Percentiles rank a stretch among this genome's conserved stretches.
These are phyloP conservation scores for Acanthamoeba culbertsoni DNA, from an alignment of 208 protist genomes.

Conservation along the genomic window DNA sequence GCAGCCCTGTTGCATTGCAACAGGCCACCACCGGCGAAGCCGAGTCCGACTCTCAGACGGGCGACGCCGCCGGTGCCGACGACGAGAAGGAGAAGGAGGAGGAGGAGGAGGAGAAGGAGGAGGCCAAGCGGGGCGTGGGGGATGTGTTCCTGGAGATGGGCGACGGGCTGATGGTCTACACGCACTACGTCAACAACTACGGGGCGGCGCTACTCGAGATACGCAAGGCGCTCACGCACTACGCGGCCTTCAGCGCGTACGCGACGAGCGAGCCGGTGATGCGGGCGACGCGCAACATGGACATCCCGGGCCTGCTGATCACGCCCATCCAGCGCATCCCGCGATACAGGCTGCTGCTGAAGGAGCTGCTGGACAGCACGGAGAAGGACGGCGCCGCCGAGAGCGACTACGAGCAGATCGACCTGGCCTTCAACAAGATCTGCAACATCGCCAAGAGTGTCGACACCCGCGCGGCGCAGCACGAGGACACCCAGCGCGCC, in stretches of 20 bases:
- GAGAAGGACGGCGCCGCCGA: background rate
- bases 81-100: background rate
- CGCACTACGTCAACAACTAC: slow-evolving; percentile 54
- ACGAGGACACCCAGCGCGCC: slow-evolving; percentile 20
- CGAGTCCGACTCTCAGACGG: background rate
- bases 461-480: background rate
- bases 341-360: slow-evolving; percentile 18
- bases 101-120: background rate
- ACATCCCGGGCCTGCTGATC: slow-evolving; percentile 18
- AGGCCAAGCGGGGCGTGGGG: background rate
- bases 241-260: background rate
- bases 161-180: slow-evolving; percentile 50
- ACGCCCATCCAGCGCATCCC: slow-evolving; percentile 54
- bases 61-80: background rate
- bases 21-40: background rate
- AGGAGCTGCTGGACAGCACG: slow-evolving; percentile 38
- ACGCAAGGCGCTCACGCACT: background rate
- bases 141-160: slow-evolving; percentile 54
- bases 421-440: slow-evolving; percentile 47
- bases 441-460: slow-evolving; percentile 46
- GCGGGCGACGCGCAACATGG: background rate
- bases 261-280: slow-evolving; percentile 4
- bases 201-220: background rate
- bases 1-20: background rate
- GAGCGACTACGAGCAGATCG: slow-evolving; percentile 14